Base-by-base conservation (phyloP, 2,329 filamentous ascomycete genomes). In the Pseudogymnoascus sp. region DNA sequence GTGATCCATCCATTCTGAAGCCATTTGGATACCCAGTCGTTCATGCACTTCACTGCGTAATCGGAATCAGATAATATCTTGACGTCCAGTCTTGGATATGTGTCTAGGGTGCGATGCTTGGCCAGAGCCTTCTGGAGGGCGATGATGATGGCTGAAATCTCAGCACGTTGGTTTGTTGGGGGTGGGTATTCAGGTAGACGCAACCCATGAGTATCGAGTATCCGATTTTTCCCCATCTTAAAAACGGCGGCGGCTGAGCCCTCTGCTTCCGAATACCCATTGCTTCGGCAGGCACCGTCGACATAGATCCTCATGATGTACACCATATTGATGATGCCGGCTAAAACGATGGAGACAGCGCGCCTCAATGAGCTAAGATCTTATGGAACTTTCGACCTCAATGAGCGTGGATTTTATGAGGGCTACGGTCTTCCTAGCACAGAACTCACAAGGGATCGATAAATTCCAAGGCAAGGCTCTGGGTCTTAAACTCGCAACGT, bases 111-210 rank as follows among this genome's bases (percentile, higher is more conserved):
- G 0, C 66, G 0, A 36, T 68, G 68, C 60, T 62, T 69, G 12
- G 71, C 48, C 35, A 84, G 64, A 7, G 80, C 81, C 61, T 80
- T 70, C 13, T 77, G 72, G 31, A 84, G 73, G 15, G 75, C 82
- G 41, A 83, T 60, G 44, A 83, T 79, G 61, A 75, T 67, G 38
- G 72, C 74, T 1, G 61, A 61, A 15, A 77, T 63, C 62, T 78
- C 74, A 7, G 75, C 74, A 60, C 73, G 66, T 63, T 75, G 73
- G 61, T 69, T 76, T 2, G 74, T 76, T 5, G 69, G 67, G 17
- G 12, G n/a, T 5, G 65, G 64, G 29, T 65, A 12, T 7, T 27
- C 1, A 1, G 66, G 64, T 5, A 65, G 59, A 8, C 13, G 15
- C 31, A 65, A 17, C 17, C 63, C 8, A 5, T 36, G 21, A 27